Evolutionary conservation across 2,329 filamentous ascomycete species (phyloP).

Genomic region (Epichloe gansuensis): DNA sequence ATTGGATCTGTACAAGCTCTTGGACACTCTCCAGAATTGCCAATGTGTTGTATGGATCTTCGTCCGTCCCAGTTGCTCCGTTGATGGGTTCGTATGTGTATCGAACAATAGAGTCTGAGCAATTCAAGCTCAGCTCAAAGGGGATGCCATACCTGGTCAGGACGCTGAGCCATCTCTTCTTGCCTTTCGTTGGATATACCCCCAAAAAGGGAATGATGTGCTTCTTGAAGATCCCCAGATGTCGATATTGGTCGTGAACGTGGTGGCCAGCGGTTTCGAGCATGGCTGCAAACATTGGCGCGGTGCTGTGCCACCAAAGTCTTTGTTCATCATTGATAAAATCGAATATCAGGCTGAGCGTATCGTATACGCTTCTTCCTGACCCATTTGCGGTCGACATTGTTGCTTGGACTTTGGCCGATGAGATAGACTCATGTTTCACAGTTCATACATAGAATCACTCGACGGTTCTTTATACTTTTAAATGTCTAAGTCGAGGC

Average conservation of each 20-base stretch:
- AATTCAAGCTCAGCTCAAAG: slow-evolving; percentile 2
- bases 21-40: too few relatives aligned
- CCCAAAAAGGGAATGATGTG: background rate
- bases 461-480: too few relatives aligned
- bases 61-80: background rate
- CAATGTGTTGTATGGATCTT: too few relatives aligned
- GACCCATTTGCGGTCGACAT: too few relatives aligned
- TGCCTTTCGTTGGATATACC: background rate
- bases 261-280: background rate
- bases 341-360: background rate
- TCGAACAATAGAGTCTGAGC: background rate
- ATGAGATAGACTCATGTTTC: too few relatives aligned
- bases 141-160: background rate
- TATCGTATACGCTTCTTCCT: too few relatives aligned
- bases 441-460: too few relatives aligned
- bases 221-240: background rate
- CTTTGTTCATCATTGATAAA: background rate
- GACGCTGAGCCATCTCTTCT: background rate
- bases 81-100: slow-evolving; percentile 1
- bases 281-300: background rate
- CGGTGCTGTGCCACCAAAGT: slow-evolving; percentile 4
- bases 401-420: too few relatives aligned
- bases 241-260: background rate
- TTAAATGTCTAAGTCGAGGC: too few relatives aligned
- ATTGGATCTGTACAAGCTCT: too few relatives aligned